Evolutionary conservation across 1,284 basidiomycete species (phyloP).

Genomic region (Trichosporon faecale): DNA sequence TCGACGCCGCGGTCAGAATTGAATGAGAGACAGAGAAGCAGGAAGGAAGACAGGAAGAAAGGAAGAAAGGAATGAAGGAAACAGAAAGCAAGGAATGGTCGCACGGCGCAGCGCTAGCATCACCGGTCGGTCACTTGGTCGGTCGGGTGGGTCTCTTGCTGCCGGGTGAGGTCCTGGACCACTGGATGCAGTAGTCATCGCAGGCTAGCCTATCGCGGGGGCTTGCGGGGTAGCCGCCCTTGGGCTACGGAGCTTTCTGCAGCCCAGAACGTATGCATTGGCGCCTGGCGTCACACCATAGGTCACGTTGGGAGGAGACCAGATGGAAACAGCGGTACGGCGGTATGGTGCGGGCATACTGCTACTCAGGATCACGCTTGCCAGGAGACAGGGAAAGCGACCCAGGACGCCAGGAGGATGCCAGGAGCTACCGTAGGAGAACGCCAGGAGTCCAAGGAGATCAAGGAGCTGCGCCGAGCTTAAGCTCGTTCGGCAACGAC

Average conservation of each 20-base stretch:
- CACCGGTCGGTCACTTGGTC: background rate
- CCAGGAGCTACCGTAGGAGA: background rate
- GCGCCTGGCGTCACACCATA: background rate
- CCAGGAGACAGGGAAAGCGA: background rate
- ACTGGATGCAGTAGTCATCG: background rate
- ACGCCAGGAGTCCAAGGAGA: conserved; percentile 1
- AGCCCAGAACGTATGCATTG: background rate
- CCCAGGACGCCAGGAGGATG: background rate
- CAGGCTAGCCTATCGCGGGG: background rate
- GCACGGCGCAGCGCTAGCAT: background rate
- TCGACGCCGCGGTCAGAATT: background rate
- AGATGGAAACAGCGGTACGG: background rate
- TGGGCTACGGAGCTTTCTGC: background rate
- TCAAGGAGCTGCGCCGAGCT: background rate
- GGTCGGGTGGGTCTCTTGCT: background rate
- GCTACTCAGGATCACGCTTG: background rate
- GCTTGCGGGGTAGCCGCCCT: background rate
- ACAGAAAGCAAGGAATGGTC: background rate
- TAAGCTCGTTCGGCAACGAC: background rate
- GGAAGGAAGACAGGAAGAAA: background rate
- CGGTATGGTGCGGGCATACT: background rate
- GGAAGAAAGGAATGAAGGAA: background rate
- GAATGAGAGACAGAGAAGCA: background rate
- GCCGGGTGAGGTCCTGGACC: background rate
- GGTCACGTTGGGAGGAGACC: background rate